Conservation (phyloP, 148 eudicot genomes). For the Rhododendron molle region DNA sequence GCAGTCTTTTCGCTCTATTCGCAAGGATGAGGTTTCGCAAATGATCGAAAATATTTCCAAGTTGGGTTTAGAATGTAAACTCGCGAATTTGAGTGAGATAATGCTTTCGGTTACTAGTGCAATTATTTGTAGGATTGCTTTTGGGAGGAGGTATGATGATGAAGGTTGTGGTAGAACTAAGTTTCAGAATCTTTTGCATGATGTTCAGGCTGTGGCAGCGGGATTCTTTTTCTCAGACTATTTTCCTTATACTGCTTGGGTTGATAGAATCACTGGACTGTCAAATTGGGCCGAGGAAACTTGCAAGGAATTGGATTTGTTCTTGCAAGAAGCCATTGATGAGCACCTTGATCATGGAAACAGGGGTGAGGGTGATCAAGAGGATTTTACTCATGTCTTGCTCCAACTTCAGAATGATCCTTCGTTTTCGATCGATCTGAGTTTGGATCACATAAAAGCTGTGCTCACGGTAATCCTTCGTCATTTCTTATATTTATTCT, state of each 20-base stretch:
- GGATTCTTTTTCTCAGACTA: slow-evolving; percentile 1
- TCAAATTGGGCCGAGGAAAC: neutral
- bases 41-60: neutral
- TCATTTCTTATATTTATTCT: neutral
- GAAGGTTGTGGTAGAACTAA: neutral
- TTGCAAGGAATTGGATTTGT: neutral
- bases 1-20: neutral
- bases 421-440: neutral
- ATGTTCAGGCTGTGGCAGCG: neutral
- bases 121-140: neutral
- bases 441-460: slow-evolving; percentile 1
- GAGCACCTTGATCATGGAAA: neutral
- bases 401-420: neutral
- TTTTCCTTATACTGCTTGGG: slow-evolving; percentile 5
- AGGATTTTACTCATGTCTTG: neutral
- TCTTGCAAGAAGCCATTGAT: slow-evolving; percentile 1
- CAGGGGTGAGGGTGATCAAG: neutral
- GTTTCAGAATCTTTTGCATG: neutral
- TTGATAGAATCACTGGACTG: neutral
- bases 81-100: slow-evolving; percentile 1
- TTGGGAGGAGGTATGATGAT: slow-evolving; percentile 2
- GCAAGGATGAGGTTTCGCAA: neutral
- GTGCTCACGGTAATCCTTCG: neutral
- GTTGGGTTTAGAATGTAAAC: neutral
- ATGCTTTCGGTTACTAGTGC: neutral